Evolutionary conservation across 768 basidiomycete species (phyloP).

Genomic region (Amanita fuliginea): DNA sequence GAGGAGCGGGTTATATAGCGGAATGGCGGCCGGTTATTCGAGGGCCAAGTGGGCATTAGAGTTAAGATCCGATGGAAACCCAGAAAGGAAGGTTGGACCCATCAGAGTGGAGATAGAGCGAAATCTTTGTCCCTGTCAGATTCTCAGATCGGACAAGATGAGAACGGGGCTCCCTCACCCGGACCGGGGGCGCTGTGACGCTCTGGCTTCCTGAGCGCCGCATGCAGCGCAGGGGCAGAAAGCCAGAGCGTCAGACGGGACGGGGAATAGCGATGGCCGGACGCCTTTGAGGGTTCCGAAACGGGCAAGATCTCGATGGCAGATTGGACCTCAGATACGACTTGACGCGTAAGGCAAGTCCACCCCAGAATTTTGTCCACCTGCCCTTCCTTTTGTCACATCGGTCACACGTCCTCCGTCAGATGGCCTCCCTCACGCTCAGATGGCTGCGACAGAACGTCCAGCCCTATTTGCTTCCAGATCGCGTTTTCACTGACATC

Average conservation of each 20-base stretch:
- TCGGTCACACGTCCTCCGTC: neutral
- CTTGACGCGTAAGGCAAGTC: constrained; percentile 11
- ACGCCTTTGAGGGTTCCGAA: constrained; percentile 4
- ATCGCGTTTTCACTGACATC: constrained; percentile 54
- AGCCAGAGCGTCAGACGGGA: neutral
- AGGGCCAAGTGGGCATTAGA: constrained; percentile 14
- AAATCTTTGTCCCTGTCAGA: constrained; percentile 11
- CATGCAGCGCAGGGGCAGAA: neutral
- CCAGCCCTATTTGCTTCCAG: constrained; percentile 39
- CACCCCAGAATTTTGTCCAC: constrained; percentile 13
- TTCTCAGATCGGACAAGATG: constrained; percentile 7
- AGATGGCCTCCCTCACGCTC: constrained; percentile 26
- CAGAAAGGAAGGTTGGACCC: constrained; percentile 40
- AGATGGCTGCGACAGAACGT: constrained; percentile 63
- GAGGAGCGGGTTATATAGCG: constrained; percentile 16
- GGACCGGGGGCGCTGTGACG: neutral
- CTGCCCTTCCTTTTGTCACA: constrained; percentile 1
- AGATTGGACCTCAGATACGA: constrained; percentile 10
- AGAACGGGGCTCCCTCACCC: constrained; percentile 4
- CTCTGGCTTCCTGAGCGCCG: no score
- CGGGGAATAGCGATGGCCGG: neutral
- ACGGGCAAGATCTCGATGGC: constrained; percentile 10
- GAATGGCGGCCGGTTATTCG: constrained; percentile 12
- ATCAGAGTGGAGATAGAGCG: constrained; percentile 31
- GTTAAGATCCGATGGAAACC: constrained; percentile 42